Percentiles rank a stretch among this genome's conserved stretches.
Evolutionary conservation across 495 filamentous ascomycete species (phyloP).

Genomic region (Neurospora sp.): DNA sequence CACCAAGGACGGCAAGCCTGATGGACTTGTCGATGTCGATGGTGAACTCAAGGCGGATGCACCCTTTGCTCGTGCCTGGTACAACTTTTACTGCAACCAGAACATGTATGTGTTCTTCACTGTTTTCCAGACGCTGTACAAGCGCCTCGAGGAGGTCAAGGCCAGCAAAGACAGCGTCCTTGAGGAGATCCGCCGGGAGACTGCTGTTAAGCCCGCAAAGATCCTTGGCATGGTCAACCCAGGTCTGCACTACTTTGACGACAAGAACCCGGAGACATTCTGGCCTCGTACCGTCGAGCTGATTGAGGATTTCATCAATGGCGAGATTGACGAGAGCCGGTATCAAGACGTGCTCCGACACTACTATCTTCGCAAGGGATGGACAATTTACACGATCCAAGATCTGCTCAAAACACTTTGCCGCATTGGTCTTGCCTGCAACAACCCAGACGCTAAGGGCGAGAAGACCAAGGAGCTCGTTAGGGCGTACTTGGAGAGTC

Average conservation of each 20-base stretch:
- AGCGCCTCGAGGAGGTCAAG: conserved; percentile 74
- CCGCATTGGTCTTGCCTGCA: conserved; percentile 63
- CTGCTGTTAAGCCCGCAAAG: conserved; percentile 63
- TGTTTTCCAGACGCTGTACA: conserved; percentile 79
- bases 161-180: conserved; percentile 58
- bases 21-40: conserved; percentile 34
- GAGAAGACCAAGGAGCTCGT: conserved; percentile 85
- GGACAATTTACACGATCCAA: conserved; percentile 81
- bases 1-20: conserved; percentile 23
- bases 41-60: conserved; percentile 66
- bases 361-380: conserved; percentile 80
- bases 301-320: conserved; percentile 74
- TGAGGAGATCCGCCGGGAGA: conserved; percentile 59
- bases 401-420: conserved; percentile 69
- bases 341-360: conserved; percentile 85
- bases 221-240: conserved; percentile 60
- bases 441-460: conserved; percentile 64
- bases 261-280: conserved; percentile 33
- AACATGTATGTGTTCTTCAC: conserved; percentile 89
- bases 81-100: conserved; percentile 81
- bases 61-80: conserved; percentile 65
- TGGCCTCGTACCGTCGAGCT: conserved; percentile 49
- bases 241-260: conserved; percentile 35
- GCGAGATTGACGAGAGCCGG: conserved; percentile 65
- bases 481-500: conserved; percentile 70